These are phyloP conservation scores for Colletotrichum siamense DNA, from an alignment of 2,329 filamentous ascomycete species.

Conservation along the genomic window DNA sequence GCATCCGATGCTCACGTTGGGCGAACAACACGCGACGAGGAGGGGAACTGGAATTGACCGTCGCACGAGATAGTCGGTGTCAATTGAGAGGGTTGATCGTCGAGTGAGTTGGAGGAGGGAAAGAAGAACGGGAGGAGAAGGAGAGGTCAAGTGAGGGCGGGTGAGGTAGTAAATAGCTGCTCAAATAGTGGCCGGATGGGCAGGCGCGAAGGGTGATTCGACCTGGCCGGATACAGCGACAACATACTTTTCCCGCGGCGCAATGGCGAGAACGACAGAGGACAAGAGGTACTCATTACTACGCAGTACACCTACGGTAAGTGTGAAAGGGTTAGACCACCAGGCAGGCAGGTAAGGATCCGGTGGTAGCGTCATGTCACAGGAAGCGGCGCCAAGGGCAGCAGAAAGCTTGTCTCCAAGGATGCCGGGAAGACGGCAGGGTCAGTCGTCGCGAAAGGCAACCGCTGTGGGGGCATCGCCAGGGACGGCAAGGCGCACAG, in stretches of 20 bases:
- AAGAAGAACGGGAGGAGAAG: not conserved
- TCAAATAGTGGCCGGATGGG: not conserved
- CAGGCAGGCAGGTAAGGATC: not conserved
- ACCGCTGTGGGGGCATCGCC: not conserved
- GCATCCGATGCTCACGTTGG: not conserved
- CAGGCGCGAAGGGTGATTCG: not conserved
- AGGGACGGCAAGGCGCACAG: not conserved
- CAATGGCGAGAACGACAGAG: not conserved
- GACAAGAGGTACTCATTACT: not conserved
- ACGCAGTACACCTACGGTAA: not conserved
- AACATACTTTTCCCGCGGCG: not conserved
- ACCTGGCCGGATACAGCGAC: not conserved
- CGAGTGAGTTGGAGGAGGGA: conserved; percentile 7
- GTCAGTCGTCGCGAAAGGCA: not conserved
- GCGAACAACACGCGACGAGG: not conserved
- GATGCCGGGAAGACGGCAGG: conserved; percentile 23
- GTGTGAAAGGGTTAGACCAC: not conserved
- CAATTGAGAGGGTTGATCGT: conserved; percentile 5
- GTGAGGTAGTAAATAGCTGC: conserved; percentile 13
- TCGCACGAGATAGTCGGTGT: not conserved
- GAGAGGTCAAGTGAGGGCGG: not conserved
- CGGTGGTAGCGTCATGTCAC: conserved; percentile 11
- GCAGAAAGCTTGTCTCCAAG: conserved; percentile 22
- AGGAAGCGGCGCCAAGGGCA: conserved; percentile 12
- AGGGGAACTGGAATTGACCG: not conserved